Conservation (phyloP, 371 early-diverging fungal species). For the Saksenaea vasiformis region DNA sequence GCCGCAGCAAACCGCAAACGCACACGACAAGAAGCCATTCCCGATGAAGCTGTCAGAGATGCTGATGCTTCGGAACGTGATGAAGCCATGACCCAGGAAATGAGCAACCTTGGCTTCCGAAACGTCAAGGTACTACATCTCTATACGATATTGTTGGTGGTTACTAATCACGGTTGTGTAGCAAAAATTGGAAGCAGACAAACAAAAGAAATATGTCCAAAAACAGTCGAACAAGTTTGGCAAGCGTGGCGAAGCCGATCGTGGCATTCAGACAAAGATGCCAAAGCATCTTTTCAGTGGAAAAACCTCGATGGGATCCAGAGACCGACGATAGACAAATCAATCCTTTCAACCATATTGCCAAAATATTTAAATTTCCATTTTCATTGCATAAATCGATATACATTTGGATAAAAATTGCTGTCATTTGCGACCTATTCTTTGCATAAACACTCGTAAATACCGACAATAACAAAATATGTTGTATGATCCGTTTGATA, state of each 20-base stretch:
- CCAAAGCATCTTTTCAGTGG: slow-evolving; percentile 98
- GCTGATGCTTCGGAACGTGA: slow-evolving; percentile 57
- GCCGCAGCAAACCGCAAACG: slow-evolving; percentile 63
- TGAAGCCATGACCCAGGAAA: slow-evolving; percentile 55
- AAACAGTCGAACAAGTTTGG: slow-evolving; percentile 76
- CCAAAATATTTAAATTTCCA: not conserved
- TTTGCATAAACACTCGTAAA: too few relatives aligned
- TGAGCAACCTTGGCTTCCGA: slow-evolving; percentile 77
- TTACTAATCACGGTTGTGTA: not conserved
- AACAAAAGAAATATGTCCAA: slow-evolving; percentile 73
- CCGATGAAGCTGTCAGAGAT: slow-evolving; percentile 59
- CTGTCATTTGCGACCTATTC: too few relatives aligned
- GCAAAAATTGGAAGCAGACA: slow-evolving; percentile 73
- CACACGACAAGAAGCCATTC: slow-evolving; percentile 41
- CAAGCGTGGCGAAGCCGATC: slow-evolving; percentile 92
- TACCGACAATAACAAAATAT: too few relatives aligned
- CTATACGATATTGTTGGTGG: not conserved
- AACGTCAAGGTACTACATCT: slow-evolving; percentile 51
- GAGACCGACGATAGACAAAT: slow-evolving; percentile 77
- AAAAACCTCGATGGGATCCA: slow-evolving; percentile 83
- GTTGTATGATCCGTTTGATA: too few relatives aligned
- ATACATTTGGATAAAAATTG: not conserved
- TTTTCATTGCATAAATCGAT: not conserved
- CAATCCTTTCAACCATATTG: not conserved
- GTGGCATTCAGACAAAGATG: slow-evolving; percentile 85